Base-by-base conservation (phyloP, 768 basidiomycete species). In the Leccinum longicurvipes region DNA sequence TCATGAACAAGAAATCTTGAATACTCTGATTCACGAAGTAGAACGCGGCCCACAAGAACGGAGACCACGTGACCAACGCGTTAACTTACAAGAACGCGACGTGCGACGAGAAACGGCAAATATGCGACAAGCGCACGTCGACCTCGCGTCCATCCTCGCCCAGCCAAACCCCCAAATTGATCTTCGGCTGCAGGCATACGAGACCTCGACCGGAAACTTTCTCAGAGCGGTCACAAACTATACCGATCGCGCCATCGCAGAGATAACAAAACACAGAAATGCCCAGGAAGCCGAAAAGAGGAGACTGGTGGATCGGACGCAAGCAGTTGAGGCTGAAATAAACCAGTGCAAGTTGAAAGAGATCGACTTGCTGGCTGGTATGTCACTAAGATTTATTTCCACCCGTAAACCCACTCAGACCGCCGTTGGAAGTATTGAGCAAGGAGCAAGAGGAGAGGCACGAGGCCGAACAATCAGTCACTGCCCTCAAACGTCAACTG, bases 341-440 rank as follows among this genome's bases (percentile, higher is more conserved):
- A 85, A 82, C 52, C 76, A 84, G 44, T 92, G 89, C 72, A 89
- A 92, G 61, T 67, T 89, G 50, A 80, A 77, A 63, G 93, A 94
- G 71, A 86, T 91, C 28, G 86, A 90, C 50, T 78, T 95, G 53
- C 78, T 91, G 3, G 80, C 82, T 54, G 82, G 92, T 93, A 68
- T n/a, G 82, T 74, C 15, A 31, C 31, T 53, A 19, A 23, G 25
- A 61, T 4, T 36, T n/a, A 36, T 9, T 10, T 39, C 9, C n/a
- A 32, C 8, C 4, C 17, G 32, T 47, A 14, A n/a, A 45, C 36
- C 23, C 11, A 45, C 25, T 24, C 6, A 32, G 39, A 44, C 7
- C 15, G 28, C 28, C 14, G 21, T 56, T 32, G 12, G 17, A 57
- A 89, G 89, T 81, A 10, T 70, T 91, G 49, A 85, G 83, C 61